phyloP scores from a whole-genome alignment of 345 rosid genomes.

The Clarkia xantiana region DNA sequence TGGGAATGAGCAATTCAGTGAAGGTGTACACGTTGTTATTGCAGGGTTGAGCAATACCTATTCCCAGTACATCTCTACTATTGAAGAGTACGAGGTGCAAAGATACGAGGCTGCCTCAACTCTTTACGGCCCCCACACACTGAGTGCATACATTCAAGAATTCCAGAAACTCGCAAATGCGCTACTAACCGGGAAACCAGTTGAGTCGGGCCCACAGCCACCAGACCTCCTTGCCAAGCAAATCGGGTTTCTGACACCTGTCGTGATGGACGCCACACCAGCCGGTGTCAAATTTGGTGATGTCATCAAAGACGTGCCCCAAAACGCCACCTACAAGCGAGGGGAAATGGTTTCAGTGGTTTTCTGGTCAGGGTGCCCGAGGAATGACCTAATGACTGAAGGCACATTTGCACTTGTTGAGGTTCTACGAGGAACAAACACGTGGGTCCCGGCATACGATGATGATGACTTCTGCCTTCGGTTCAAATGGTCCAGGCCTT shows the following conservation, averaged over 20 bases:
- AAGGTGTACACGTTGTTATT: constrained; percentile 58
- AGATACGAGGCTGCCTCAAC: constrained; percentile 99
- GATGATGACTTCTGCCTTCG: constrained; percentile 89
- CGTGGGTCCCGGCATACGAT: constrained; percentile 74
- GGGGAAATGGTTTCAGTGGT: constrained; percentile 56
- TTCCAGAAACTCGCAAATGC: constrained; percentile 65
- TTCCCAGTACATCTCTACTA: constrained; percentile 84
- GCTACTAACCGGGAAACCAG: constrained; percentile 36
- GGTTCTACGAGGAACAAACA: constrained; percentile 44
- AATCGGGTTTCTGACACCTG: constrained; percentile 79
- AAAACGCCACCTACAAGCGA: constrained; percentile 56
- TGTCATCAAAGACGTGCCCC: constrained; percentile 53
- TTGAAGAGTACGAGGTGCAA: constrained; percentile 86
- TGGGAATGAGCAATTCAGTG: constrained; percentile 24
- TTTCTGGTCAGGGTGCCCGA: constrained; percentile 89
- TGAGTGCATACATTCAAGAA: constrained; percentile 82
- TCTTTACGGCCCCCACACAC: constrained; percentile 85
- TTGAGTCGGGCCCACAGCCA: constrained; percentile 56
- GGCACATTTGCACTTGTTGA: constrained; percentile 94
- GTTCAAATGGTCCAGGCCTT: constrained; percentile 68
- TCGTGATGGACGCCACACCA: constrained; percentile 72
- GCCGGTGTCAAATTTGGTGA: constrained; percentile 66
- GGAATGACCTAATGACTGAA: constrained; percentile 87
- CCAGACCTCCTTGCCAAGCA: constrained; percentile 72
- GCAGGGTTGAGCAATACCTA: constrained; percentile 93